Conservation (phyloP, 164 flowering plant species). For the Umbilicus rupestris region DNA sequence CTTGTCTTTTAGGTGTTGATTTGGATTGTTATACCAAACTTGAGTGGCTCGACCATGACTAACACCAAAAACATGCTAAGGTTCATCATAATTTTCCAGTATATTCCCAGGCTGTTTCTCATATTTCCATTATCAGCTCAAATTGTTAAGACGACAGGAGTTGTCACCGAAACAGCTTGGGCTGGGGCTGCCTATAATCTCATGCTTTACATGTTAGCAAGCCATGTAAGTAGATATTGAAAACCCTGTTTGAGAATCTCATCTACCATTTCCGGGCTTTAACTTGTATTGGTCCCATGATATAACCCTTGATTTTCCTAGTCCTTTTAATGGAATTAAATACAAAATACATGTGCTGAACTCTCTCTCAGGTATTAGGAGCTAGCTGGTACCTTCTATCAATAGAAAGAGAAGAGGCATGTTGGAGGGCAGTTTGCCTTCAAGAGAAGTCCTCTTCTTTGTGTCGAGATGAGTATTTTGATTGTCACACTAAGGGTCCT, state of each 20-base stretch:
- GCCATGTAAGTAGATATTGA: constrained; percentile 42
- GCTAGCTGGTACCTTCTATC: constrained; percentile 64
- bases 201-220: constrained; percentile 58
- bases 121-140: constrained; percentile 42
- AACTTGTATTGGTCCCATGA: no score
- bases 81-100: constrained; percentile 43
- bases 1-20: constrained; percentile 47
- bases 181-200: constrained; percentile 67
- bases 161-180: constrained; percentile 60
- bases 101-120: constrained; percentile 43
- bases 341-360: not conserved
- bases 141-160: constrained; percentile 49
- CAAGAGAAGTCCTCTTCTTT: constrained; percentile 15
- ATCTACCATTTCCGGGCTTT: no score
- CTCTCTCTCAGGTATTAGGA: constrained; percentile 38
- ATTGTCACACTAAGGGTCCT: constrained; percentile 26
- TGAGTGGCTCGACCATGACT: constrained; percentile 48
- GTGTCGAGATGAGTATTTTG: constrained; percentile 33
- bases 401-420: constrained; percentile 51
- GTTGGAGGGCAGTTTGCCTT: constrained; percentile 45
- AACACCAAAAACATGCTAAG: constrained; percentile 54
- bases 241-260: not conserved
- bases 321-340: not conserved
- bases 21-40: constrained; percentile 60
- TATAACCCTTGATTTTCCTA: not conserved